Evolutionary conservation across 2,329 filamentous ascomycete genomes (phyloP).

Genomic region (Immersiporthe knoxdaviesiana): DNA sequence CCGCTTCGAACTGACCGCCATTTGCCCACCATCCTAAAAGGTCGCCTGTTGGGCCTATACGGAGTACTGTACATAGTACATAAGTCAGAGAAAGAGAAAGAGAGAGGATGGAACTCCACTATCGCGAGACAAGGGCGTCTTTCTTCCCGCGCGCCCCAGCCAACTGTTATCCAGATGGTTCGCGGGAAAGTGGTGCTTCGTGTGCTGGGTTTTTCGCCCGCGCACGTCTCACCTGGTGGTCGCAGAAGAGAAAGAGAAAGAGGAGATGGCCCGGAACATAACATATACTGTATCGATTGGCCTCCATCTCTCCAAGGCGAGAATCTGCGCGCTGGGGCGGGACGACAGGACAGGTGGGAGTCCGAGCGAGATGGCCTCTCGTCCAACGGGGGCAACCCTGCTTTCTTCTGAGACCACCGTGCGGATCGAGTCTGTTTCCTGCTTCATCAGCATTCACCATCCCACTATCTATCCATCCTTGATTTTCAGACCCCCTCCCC

Average conservation of each 20-base stretch:
- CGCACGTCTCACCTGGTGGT: slow-evolving; percentile 28
- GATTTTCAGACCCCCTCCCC: not conserved
- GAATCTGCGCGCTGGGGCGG: slow-evolving; percentile 17
- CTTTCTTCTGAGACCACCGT: slow-evolving; percentile 15
- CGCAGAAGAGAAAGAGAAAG: not conserved
- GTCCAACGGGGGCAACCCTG: slow-evolving; percentile 20
- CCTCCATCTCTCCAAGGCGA: slow-evolving; percentile 14
- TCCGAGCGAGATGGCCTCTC: slow-evolving; percentile 20
- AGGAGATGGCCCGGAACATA: slow-evolving; percentile 20
- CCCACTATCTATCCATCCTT: not conserved
- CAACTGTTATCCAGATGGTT: slow-evolving; percentile 4
- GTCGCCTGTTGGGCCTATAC: not conserved
- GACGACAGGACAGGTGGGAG: slow-evolving; percentile 19
- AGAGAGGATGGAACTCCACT: slow-evolving; percentile 19
- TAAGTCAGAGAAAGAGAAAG: too few species aligned
- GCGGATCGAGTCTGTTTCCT: not conserved
- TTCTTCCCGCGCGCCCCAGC: slow-evolving; percentile 3
- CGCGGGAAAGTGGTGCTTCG: not conserved
- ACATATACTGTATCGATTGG: not conserved
- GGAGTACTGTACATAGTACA: not conserved
- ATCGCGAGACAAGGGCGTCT: slow-evolving; percentile 13
- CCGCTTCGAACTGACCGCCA: slow-evolving; percentile 29
- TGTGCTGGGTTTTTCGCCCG: slow-evolving; percentile 1
- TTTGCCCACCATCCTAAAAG: slow-evolving; percentile 20
- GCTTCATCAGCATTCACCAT: not conserved